phyloP scores from a whole-genome alignment of 2,329 filamentous ascomycete species.

The Spiromastix sp. region DNA sequence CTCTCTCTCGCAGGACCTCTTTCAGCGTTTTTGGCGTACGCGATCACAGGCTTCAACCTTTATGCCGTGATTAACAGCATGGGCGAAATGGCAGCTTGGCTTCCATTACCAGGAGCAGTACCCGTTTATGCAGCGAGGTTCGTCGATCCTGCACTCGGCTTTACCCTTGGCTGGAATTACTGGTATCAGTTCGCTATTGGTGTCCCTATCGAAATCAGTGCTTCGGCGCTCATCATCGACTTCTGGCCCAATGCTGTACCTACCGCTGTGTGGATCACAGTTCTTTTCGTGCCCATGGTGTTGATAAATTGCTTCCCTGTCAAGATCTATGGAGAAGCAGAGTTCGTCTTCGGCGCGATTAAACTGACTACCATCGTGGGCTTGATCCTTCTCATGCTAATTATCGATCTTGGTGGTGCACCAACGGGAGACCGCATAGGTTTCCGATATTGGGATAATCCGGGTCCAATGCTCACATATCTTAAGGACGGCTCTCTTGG shows the following conservation, averaged over 20 bases:
- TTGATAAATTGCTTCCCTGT: conserved; percentile 14
- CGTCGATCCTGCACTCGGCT: conserved; percentile 26
- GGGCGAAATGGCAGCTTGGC: conserved; percentile 31
- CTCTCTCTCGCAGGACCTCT: conserved; percentile 25
- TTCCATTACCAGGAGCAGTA: conserved; percentile 37
- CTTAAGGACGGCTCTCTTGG: conserved; percentile 29
- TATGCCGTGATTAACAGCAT: conserved; percentile 36
- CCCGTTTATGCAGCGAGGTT: conserved; percentile 38
- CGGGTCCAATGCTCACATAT: conserved; percentile 36
- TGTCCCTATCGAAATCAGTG: conserved; percentile 40
- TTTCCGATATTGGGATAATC: conserved; percentile 40
- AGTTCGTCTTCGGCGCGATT: conserved; percentile 40
- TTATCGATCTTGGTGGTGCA: conserved; percentile 39
- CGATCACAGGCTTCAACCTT: conserved; percentile 35
- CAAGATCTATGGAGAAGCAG: conserved; percentile 15
- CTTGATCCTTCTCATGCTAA: conserved; percentile 40
- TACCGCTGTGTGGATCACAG: conserved; percentile 15
- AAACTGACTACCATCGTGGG: conserved; percentile 42
- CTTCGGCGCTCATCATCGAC: conserved; percentile 37
- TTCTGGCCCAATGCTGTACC: conserved; percentile 22
- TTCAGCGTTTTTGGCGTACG: conserved; percentile 24
- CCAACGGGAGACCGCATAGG: conserved; percentile 35
- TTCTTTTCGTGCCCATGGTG: conserved; percentile 15
- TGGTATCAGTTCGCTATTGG: conserved; percentile 43
- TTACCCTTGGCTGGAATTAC: conserved; percentile 43